A percentile compares a stretch with the other conserved stretches of the same genome.
Conservation (phyloP, 1,139 yeast genomes). For the Pichia sp. region DNA sequence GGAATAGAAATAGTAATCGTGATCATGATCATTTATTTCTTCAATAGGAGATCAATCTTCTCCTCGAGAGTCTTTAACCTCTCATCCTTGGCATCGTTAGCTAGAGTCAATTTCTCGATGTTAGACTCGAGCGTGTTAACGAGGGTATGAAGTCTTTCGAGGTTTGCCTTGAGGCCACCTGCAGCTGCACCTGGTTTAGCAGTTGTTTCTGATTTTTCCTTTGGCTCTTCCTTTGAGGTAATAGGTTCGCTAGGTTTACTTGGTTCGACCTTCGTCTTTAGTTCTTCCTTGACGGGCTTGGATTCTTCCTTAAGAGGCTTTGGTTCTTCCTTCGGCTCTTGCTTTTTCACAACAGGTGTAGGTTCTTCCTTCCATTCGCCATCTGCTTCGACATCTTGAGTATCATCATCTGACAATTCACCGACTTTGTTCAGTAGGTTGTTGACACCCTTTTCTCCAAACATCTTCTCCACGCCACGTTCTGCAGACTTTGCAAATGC, state of each 20-base stretch:
- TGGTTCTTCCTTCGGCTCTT: no score
- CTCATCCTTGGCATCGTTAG: conserved; percentile 57
- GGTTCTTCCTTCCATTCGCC: conserved; percentile 13
- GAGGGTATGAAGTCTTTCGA: conserved; percentile 53
- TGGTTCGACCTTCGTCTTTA: no score
- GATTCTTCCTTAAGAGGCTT: conserved; percentile 8
- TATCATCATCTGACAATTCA: conserved; percentile 27
- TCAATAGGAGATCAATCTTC: conserved; percentile 34
- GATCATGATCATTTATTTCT: conserved; percentile 2
- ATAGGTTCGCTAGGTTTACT: no score
- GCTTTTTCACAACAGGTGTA: no score
- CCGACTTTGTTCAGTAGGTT: conserved; percentile 39
- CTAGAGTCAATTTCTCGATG: conserved; percentile 41
- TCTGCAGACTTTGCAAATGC: conserved; percentile 22
- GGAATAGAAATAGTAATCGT: no score
- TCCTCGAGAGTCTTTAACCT: conserved; percentile 40
- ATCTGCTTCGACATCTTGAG: conserved; percentile 37
- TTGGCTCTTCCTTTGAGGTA: no score
- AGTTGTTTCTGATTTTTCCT: no score
- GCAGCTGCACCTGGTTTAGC: conserved; percentile 13
- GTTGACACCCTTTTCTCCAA: conserved; percentile 42
- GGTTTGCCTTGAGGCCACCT: conserved; percentile 56
- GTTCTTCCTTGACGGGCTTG: no score
- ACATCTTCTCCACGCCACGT: conserved; percentile 39
- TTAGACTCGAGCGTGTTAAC: conserved; percentile 52